Base-by-base conservation (phyloP, 208 protist genomes). In the Trypanosoma mega region DNA sequence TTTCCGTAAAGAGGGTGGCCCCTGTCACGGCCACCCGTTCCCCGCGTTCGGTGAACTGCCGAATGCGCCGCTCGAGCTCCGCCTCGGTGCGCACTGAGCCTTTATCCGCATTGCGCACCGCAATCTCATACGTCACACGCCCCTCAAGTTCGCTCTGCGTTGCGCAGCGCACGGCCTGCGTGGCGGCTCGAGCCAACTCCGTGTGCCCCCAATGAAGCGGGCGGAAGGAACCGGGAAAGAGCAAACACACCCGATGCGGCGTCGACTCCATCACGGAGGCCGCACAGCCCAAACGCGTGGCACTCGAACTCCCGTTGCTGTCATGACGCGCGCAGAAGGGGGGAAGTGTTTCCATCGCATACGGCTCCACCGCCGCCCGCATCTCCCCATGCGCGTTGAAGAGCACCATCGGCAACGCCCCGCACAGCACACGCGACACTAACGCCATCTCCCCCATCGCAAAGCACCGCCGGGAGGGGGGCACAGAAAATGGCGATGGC, bases 201-300 rank as follows among this genome's bases (percentile, higher is more conserved):
- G 79, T 87, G 72, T 92, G 85, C 3, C 85, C 85, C 65, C 78
- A 90, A 61, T 92, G 85, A 44, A 92, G 59, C 3, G 85, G 85
- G 47, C 70, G 67, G 55, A 90, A 92, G 16, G 82, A 90, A 9
- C 85, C 85, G 5, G 85, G 80, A 68, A 82, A 90, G 34, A 92
- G 70, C 21, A 92, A 68, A 1, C 57, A 57, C n/a, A n/a, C n/a
- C n/a, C n/a, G n/a, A n/a, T n/a, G n/a, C n/a, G n/a, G n/a, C n/a
- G n/a, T n/a, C n/a, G n/a, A n/a, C n/a, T n/a, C n/a, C n/a, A n/a
- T n/a, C n/a, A n/a, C n/a, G n/a, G n/a, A n/a, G n/a, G n/a, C n/a
- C n/a, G n/a, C n/a, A n/a, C n/a, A n/a, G n/a, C n/a, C n/a, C n/a
- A n/a, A n/a, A n/a, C n/a, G n/a, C n/a, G n/a, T n/a, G n/a, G n/a